Base-by-base conservation (phyloP, 371 early-diverging fungal species). In the Paraphysoderma sedebokerense region DNA sequence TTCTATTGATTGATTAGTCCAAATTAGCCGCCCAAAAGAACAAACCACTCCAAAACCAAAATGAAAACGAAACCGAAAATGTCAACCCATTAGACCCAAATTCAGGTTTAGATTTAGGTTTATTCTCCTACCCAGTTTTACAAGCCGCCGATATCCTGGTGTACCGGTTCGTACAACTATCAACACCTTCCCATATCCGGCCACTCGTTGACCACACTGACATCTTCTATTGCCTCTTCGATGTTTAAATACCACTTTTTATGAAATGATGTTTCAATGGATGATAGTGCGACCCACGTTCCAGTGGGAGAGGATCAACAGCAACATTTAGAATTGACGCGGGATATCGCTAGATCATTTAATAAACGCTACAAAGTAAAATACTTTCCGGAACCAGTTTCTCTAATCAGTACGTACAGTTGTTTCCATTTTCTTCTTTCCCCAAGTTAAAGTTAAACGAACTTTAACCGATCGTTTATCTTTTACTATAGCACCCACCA, bases 221-320 rank as follows among this genome's bases (percentile, higher is more conserved):
- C 24, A 27, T 6, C 19, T 46, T 31, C 28, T 20, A 39, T 22
- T 37, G 29, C 44, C n/a, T 2, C 6, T 20, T n/a, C 41, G 22
- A 5, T 15, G 7, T 17, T 26, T 48, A n/a, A 27, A 3, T 12
- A 31, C 5, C 6, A 9, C 22, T 1, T 17, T 37, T 35, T n/a
- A n/a, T n/a, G n/a, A n/a, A n/a, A n/a, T n/a, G n/a, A n/a, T n/a
- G n/a, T n/a, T n/a, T n/a, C n/a, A n/a, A n/a, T n/a, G n/a, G n/a
- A n/a, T n/a, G n/a, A 1, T 45, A 81, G 81, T 28, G 83, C 89
- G 0, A 82, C 83, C 3, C 77, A 87, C 53, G 83, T 95, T 0
- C 95, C 95, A 9, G 86, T 95, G 1, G 95, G 95, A 23, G 87
- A 86, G 36, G 95, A 95, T 58, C 92, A 95, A 54, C 51, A 78